These are phyloP conservation scores for Mortierella sp. DNA, from an alignment of 371 early-diverging fungal species.

Conservation along the genomic window DNA sequence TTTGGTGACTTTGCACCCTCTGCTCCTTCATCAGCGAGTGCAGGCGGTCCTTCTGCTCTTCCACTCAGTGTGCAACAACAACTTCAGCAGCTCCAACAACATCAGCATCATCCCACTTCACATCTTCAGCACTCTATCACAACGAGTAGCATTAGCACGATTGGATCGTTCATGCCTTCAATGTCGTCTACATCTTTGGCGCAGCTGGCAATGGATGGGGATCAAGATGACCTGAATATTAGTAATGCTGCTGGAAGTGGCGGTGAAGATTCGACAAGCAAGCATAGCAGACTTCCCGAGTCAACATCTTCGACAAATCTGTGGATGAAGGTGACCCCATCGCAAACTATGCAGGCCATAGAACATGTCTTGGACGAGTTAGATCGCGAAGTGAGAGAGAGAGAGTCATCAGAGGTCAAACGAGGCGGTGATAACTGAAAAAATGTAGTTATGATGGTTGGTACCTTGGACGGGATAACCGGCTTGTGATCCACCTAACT, in stretches of 20 bases:
- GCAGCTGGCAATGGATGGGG: slow-evolving; percentile 6
- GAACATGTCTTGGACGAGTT: slow-evolving; percentile 10
- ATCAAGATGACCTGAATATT: not conserved
- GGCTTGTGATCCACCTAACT: no score
- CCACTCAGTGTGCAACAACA: slow-evolving; percentile 24
- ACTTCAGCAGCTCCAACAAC: slow-evolving; percentile 37
- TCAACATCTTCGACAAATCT: not conserved
- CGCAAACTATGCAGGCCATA: slow-evolving; percentile 13
- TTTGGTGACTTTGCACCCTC: slow-evolving; percentile 6
- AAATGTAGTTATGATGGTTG: no score
- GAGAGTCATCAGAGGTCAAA: not conserved
- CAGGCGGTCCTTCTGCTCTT: not conserved
- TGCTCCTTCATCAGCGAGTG: not conserved
- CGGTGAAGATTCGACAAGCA: not conserved
- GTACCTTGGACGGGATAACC: no score
- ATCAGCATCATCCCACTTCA: slow-evolving; percentile 39
- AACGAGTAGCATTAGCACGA: slow-evolving; percentile 40
- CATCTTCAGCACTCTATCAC: slow-evolving; percentile 36
- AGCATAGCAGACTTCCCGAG: not conserved
- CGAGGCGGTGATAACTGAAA: not conserved
- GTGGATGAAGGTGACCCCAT: slow-evolving; percentile 21
- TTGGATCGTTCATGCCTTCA: slow-evolving; percentile 16
- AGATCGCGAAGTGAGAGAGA: slow-evolving; percentile 7
- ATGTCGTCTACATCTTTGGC: slow-evolving; percentile 22
- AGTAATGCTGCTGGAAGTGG: not conserved